Conservation (phyloP, 2,329 filamentous ascomycete genomes). For the Fragosphaeria purpurea region DNA sequence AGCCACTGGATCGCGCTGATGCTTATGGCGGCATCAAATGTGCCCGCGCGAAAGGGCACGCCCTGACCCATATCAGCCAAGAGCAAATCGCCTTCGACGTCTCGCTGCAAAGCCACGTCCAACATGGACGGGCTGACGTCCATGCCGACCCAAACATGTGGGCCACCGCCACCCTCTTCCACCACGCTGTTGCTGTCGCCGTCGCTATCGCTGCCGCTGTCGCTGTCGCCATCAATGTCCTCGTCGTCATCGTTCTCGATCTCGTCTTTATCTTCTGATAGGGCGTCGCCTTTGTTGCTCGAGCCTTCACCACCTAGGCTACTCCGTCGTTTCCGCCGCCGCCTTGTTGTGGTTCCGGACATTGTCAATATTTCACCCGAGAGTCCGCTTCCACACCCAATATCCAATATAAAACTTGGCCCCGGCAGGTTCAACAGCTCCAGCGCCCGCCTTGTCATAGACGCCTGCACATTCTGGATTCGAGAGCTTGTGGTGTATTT, state of each 20-base stretch:
- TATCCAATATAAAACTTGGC: slow-evolving; percentile 83
- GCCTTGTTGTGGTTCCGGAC: slow-evolving; percentile 9
- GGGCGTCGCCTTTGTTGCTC: too few relatives aligned
- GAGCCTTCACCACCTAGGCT: neutral
- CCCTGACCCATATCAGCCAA: slow-evolving; percentile 93
- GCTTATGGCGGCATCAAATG: slow-evolving; percentile 89
- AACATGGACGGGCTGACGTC: slow-evolving; percentile 94
- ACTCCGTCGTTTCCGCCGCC: neutral
- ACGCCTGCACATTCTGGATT: slow-evolving; percentile 88
- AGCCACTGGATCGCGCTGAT: slow-evolving; percentile 98
- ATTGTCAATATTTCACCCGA: slow-evolving; percentile 82
- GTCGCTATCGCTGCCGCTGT: neutral
- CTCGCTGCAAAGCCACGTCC: slow-evolving; percentile 82
- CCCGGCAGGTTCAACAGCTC: slow-evolving; percentile 72
- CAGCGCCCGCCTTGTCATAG: slow-evolving; percentile 89
- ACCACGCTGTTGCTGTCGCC: slow-evolving; percentile 29
- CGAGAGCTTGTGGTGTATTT: slow-evolving; percentile 97
- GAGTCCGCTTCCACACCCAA: slow-evolving; percentile 93
- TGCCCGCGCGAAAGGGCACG: slow-evolving; percentile 81
- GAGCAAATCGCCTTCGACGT: slow-evolving; percentile 88
- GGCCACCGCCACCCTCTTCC: slow-evolving; percentile 60
- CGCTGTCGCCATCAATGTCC: neutral
- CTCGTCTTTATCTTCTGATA: neutral
- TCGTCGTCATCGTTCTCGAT: neutral
- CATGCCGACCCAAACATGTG: slow-evolving; percentile 95